Evolutionary conservation across 31 red algal genomes (phyloP).

Genomic region (Asparagopsis taxiformis): DNA sequence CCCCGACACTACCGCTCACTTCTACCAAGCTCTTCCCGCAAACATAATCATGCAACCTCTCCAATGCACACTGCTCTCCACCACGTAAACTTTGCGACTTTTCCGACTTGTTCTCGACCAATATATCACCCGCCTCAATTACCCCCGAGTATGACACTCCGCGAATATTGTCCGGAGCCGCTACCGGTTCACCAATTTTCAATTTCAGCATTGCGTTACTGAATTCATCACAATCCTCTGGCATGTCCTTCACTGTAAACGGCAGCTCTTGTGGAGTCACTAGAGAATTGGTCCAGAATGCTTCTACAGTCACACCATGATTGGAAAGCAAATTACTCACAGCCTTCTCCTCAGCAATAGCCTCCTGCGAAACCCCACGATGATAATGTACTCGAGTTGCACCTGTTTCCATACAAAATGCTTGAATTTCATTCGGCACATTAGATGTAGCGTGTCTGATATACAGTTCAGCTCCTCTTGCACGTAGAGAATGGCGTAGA

Average conservation of each 20-base stretch:
- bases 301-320: constrained; percentile 25
- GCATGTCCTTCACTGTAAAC: constrained; percentile 79
- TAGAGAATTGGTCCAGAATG: constrained; percentile 83
- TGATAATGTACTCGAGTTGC: constrained; percentile 52
- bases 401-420: constrained; percentile 26
- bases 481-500: constrained; percentile 31
- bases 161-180: not conserved
- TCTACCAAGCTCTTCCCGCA: constrained; percentile 9
- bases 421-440: not conserved
- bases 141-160: too few relatives aligned
- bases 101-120: too few relatives aligned
- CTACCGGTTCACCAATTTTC: constrained; percentile 3
- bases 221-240: constrained; percentile 87
- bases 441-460: constrained; percentile 20
- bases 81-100: constrained; percentile 1
- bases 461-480: constrained; percentile 20
- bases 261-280: constrained; percentile 73
- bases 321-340: constrained; percentile 31
- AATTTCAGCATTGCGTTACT: constrained; percentile 38
- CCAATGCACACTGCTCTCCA: constrained; percentile 9
- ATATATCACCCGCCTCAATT: too few relatives aligned
- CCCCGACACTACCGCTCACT: not conserved
- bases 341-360: constrained; percentile 48
- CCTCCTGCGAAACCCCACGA: constrained; percentile 66
- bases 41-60: constrained; percentile 16